Percentiles rank a stretch among this genome's conserved stretches.
Evolutionary conservation across 2,329 filamentous ascomycete species (phyloP).

Genomic region (Diaporthe citriasiana): DNA sequence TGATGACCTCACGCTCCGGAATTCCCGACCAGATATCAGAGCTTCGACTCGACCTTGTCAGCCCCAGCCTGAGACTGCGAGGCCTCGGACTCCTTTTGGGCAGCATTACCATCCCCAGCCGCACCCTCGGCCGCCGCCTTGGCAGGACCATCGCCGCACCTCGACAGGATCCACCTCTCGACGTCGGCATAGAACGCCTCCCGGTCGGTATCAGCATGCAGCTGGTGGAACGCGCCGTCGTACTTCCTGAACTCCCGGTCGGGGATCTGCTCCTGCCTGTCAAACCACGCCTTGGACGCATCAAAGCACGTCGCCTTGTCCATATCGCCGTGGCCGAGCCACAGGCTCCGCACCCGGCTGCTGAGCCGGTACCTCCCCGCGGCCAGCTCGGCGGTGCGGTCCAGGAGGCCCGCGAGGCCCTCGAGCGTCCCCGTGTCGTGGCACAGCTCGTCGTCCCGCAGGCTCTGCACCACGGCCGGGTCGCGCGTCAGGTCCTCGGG

Average conservation of each 20-base stretch:
- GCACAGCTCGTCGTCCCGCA: conserved; percentile 77
- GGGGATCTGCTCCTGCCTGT: conserved; percentile 66
- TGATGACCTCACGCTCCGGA: too few species aligned
- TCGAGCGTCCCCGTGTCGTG: conserved; percentile 91
- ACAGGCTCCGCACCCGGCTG: conserved; percentile 72
- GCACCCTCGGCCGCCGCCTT: conserved; percentile 45
- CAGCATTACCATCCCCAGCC: neutral
- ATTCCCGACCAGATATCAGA: conserved; percentile 47
- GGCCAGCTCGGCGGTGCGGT: conserved; percentile 75
- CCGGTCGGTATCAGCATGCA: conserved; percentile 72
- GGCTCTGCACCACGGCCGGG: conserved; percentile 70
- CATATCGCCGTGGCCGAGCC: conserved; percentile 81
- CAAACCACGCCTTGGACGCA: conserved; percentile 75
- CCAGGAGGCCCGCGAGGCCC: conserved; percentile 81
- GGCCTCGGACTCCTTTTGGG: neutral
- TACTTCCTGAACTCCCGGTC: conserved; percentile 82
- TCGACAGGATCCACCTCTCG: conserved; percentile 74
- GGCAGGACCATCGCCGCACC: conserved; percentile 46
- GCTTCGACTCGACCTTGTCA: conserved; percentile 49
- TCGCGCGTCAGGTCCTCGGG: conserved; percentile 77
- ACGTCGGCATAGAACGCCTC: conserved; percentile 72
- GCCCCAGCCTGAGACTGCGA: neutral
- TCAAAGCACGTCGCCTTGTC: conserved; percentile 79
- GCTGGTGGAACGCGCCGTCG: conserved; percentile 83
- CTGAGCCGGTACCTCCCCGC: conserved; percentile 67